Evolutionary conservation across 306 rosid genomes (phyloP).

Genomic region (Glycine soja): DNA sequence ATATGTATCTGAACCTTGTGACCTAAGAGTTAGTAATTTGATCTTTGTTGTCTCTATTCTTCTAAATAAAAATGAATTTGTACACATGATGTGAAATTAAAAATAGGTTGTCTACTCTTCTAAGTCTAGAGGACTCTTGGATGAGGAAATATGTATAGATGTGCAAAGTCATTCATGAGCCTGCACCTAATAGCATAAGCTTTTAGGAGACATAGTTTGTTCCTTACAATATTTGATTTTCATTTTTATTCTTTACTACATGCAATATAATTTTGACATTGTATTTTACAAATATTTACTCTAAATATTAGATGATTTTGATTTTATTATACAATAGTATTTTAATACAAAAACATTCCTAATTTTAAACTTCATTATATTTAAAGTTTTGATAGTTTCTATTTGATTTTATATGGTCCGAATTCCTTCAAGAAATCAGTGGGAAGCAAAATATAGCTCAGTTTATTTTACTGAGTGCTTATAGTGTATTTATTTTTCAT

Average conservation of each 20-base stretch:
- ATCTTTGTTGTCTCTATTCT: conserved; percentile 6
- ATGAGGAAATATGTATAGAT: too few relatives aligned
- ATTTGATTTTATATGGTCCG: too few relatives aligned
- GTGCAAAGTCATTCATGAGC: too few relatives aligned
- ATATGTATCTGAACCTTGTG: background rate
- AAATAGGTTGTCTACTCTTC: background rate
- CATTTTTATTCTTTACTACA: background rate
- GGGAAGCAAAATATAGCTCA: too few relatives aligned
- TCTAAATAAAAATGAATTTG: conserved; percentile 21
- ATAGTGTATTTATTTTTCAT: too few relatives aligned
- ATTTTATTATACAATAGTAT: background rate
- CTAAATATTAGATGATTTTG: too few relatives aligned
- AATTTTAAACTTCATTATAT: too few relatives aligned
- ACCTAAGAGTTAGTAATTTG: conserved; percentile 11
- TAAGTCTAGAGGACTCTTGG: background rate
- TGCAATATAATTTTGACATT: background rate
- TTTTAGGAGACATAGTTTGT: background rate
- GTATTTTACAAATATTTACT: too few relatives aligned
- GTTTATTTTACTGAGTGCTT: too few relatives aligned
- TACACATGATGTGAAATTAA: background rate
- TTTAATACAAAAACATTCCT: background rate
- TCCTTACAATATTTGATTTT: background rate
- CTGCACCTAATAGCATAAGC: background rate
- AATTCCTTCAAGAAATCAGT: background rate
- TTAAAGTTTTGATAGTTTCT: too few relatives aligned